These are phyloP conservation scores for Solanum chacoense DNA, from an alignment of 305 asterid genomes.

Conservation along the genomic window DNA sequence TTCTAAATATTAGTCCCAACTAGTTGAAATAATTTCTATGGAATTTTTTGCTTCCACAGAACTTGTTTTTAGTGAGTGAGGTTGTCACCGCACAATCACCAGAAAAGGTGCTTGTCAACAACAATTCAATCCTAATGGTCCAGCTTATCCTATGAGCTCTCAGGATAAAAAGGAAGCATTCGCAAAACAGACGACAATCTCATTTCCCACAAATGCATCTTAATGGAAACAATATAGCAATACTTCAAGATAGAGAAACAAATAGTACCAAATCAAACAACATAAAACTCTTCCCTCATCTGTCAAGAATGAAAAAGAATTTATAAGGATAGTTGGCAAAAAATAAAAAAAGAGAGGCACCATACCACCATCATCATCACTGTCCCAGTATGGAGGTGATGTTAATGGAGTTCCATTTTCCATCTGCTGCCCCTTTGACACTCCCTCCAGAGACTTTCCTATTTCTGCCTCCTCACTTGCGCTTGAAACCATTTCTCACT, in stretches of 20 bases:
- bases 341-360: background rate
- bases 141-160: background rate
- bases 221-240: background rate
- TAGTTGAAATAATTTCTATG: background rate
- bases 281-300: background rate
- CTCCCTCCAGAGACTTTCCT: constrained; percentile 48
- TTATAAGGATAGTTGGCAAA: background rate
- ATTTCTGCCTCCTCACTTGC: constrained; percentile 43
- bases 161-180: background rate
- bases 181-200: background rate
- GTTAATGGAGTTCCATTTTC: constrained; percentile 68
- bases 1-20: background rate
- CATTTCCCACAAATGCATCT: background rate
- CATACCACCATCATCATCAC: constrained; percentile 52
- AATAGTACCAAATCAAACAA: background rate
- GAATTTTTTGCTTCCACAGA: background rate
- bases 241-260: background rate
- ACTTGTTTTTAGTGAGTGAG: background rate
- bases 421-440: constrained; percentile 50
- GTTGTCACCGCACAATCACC: background rate
- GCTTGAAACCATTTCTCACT: constrained; percentile 53
- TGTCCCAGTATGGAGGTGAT: constrained; percentile 82
- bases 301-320: background rate
- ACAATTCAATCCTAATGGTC: background rate
- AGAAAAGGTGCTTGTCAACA: background rate